Conservation (phyloP, 805 yeast genomes). For the Yamadazyma nakazawae region DNA sequence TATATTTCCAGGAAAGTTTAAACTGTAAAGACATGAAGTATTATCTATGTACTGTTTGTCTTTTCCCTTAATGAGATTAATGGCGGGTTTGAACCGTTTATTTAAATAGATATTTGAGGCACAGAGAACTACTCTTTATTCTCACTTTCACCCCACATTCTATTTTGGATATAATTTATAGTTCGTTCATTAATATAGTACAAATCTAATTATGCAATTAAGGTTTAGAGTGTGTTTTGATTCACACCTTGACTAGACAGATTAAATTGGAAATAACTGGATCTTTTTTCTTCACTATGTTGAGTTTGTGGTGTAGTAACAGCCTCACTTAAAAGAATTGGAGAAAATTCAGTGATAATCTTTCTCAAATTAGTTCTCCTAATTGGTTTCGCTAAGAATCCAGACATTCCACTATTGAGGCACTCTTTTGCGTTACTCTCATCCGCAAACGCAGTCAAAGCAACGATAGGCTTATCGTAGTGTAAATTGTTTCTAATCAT, state of each 20-base stretch:
- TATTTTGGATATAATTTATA: too few species aligned
- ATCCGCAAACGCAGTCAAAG: constrained; percentile 94
- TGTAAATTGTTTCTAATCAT: constrained; percentile 61
- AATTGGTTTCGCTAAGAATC: constrained; percentile 86
- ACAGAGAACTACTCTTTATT: too few species aligned
- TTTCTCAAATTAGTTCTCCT: constrained; percentile 64
- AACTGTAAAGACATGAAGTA: too few species aligned
- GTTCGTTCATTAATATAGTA: background rate
- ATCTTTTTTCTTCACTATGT: constrained; percentile 25
- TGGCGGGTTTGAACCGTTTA: too few species aligned
- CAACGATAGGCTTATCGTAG: constrained; percentile 77
- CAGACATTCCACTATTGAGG: constrained; percentile 86
- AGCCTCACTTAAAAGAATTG: constrained; percentile 28
- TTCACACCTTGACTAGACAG: background rate
- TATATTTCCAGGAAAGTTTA: too few species aligned
- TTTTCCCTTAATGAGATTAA: too few species aligned
- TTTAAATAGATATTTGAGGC: too few species aligned
- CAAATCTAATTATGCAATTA: background rate
- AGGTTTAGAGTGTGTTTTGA: background rate
- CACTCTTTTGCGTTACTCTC: constrained; percentile 85
- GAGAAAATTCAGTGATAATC: constrained; percentile 48
- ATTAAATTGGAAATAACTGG: constrained; percentile 15
- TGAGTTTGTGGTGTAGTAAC: constrained; percentile 33
- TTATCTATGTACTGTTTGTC: too few species aligned
- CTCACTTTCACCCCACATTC: too few species aligned